phyloP scores from a whole-genome alignment of 768 basidiomycete genomes.

The Exidia glandulosa region DNA sequence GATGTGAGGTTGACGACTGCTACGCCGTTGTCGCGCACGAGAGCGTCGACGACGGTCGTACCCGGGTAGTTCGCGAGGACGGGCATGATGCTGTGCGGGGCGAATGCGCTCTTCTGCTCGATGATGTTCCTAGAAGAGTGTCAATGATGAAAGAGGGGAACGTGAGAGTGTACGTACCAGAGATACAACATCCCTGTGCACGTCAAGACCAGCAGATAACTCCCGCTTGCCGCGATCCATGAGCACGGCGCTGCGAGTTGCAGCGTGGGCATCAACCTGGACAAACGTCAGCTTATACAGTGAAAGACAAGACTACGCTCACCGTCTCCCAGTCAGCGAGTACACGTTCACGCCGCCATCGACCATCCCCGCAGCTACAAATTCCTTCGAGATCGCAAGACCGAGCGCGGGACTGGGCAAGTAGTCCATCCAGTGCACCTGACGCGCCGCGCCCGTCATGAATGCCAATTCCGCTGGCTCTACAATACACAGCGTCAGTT shows the following conservation, averaged over 20 bases:
- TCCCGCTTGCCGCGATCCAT: constrained; percentile 53
- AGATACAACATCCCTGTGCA: constrained; percentile 58
- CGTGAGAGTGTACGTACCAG: constrained; percentile 42
- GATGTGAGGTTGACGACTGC: constrained; percentile 69
- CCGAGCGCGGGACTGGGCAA: constrained; percentile 60
- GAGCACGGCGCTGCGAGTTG: constrained; percentile 60
- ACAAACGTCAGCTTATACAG: too few relatives aligned
- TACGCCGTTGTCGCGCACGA: constrained; percentile 66
- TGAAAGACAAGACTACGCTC: constrained; percentile 12
- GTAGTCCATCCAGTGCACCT: constrained; percentile 79
- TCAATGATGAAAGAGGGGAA: constrained; percentile 4
- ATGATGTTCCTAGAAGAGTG: constrained; percentile 54
- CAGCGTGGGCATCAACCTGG: constrained; percentile 71
- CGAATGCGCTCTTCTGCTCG: constrained; percentile 50
- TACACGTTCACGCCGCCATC: constrained; percentile 81
- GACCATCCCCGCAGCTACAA: constrained; percentile 66
- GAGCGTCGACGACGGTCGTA: constrained; percentile 51
- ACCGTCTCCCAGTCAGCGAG: constrained; percentile 77
- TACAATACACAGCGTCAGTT: too few relatives aligned
- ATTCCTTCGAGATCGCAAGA: constrained; percentile 49
- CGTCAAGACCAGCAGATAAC: constrained; percentile 63
- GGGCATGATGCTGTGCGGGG: constrained; percentile 50
- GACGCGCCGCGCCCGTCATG: constrained; percentile 45
- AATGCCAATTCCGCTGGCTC: constrained; percentile 59
- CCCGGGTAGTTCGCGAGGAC: constrained; percentile 51